phyloP scores from a whole-genome alignment of 179 eudicot genomes.

The Silene noctiflora region DNA sequence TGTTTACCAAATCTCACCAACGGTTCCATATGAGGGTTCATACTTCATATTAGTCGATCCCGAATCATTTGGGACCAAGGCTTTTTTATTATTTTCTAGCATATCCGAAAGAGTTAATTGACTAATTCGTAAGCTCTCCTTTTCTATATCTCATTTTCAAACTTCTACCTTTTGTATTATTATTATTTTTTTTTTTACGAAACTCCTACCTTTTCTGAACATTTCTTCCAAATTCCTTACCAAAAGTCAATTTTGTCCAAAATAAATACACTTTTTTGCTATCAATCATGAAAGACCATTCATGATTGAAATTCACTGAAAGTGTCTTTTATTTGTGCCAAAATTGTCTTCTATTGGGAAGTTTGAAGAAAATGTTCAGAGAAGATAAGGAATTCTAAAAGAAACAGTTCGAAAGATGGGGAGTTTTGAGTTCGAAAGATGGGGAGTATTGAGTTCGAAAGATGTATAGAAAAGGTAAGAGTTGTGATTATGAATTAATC shows the following conservation, averaged over 20 bases:
- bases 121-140: neutral
- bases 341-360: neutral
- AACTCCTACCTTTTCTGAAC: neutral
- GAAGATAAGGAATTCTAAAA: neutral
- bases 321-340: neutral
- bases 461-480: neutral
- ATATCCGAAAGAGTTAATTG: neutral
- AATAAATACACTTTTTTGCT: neutral
- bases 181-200: neutral
- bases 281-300: neutral
- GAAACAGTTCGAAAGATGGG: neutral
- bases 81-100: neutral
- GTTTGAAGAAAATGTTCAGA: neutral
- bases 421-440: neutral
- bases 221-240: neutral
- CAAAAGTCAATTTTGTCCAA: neutral
- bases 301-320: neutral
- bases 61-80: neutral
- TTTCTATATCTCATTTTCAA: neutral
- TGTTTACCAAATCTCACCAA: neutral
- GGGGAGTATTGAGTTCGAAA: neutral
- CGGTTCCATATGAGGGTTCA: neutral
- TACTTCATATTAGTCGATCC: neutral
- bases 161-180: too few relatives aligned
- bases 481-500: neutral